Base-by-base conservation (phyloP, 805 yeast genomes). In the Torulaspora franciscae region DNA sequence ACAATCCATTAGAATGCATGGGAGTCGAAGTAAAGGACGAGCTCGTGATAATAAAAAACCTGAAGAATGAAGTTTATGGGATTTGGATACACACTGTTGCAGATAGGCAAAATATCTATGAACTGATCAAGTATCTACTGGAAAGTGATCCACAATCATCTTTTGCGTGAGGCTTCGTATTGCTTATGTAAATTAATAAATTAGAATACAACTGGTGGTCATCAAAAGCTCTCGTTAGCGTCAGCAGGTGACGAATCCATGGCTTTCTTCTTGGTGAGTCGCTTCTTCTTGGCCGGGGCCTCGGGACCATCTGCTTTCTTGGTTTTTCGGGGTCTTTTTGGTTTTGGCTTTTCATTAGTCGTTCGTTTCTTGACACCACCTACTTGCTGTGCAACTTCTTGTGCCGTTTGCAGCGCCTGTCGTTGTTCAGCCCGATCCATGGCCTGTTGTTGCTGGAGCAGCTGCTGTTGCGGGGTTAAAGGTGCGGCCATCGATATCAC, bases 11-110 rank as follows among this genome's bases (percentile, higher is more conserved):
- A 38, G 67, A 66, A 40, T 75, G 73, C 44, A 75, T 83, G 75
- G 79, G 80, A 38, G 79, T 81, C 29, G 91, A 85, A 52, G 73
- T 78, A 47, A 79, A 80, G 50, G 86, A 80, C 46, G 83, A 81
- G 45, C 70, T 84, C 58, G 77, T 85, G 32, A 85, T 85, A 43
- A 75, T 85, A 15, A 80, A 80, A 59, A 81, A 80, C 56, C 67
- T 81, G 40, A 67, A 76, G 40, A 88, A 84, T 17, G 85, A 82
- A 36, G 81, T 84, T 9, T 85, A 74, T 61, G 95, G 95, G 1
- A 67, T 85, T 38, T 85, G 93, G 93, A 73, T 85, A 15, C 85
- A 82, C 58, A 79, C 83, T 45, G 80, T 75, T 36, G 77, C 73
- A 6, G 90, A 84, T 56, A 71, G 91, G 61, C 74, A 73, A 36